Evolutionary conservation across 169 alveolate genomes (phyloP).

Genomic region (Amoebophrya sp.): DNA sequence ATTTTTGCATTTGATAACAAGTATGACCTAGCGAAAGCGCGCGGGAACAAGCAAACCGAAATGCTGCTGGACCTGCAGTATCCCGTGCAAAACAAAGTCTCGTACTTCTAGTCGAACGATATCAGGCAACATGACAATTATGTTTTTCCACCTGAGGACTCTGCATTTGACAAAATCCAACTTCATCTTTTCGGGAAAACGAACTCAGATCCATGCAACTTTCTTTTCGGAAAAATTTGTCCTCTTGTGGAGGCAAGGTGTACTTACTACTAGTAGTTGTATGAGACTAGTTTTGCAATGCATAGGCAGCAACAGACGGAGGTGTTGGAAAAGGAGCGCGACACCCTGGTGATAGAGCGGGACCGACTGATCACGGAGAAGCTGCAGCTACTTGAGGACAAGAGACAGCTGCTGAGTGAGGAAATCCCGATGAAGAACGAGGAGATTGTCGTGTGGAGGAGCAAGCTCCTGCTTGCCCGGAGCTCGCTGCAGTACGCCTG

Average conservation of each 20-base stretch:
- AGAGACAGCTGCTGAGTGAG: neutral
- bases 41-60: neutral
- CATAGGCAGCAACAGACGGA: neutral
- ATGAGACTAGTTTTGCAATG: too few species aligned
- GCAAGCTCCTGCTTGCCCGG: neutral
- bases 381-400: neutral
- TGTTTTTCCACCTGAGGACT: neutral
- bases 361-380: neutral
- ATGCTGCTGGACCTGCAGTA: neutral
- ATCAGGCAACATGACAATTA: neutral
- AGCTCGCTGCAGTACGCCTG: neutral
- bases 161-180: too few species aligned
- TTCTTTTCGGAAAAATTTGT: neutral
- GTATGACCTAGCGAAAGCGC: neutral
- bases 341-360: neutral
- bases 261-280: too few species aligned
- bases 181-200: too few species aligned
- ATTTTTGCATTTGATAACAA: too few species aligned
- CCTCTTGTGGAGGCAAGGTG: neutral
- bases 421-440: neutral
- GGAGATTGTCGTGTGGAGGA: neutral
- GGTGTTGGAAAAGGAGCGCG: neutral
- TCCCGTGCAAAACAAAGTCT: neutral
- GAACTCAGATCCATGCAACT: neutral
- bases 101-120: too few species aligned